These are phyloP conservation scores for Grosmannia clavigera DNA, from an alignment of 2,329 filamentous ascomycete genomes.

Conservation along the genomic window DNA sequence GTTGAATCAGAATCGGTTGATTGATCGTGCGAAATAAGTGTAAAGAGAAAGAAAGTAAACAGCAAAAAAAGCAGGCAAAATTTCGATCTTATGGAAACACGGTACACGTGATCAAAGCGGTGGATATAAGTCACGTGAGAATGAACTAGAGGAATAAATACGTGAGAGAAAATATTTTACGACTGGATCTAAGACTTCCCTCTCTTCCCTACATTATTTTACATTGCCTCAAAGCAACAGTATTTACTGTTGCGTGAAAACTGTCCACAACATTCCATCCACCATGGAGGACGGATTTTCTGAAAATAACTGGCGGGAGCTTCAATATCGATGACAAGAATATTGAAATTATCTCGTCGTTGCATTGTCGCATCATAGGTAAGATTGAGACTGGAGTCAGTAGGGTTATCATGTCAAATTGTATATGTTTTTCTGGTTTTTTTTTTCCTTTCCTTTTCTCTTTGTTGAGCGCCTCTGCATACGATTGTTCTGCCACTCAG, in stretches of 20 bases:
- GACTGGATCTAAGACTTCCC: neutral
- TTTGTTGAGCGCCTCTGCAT: neutral
- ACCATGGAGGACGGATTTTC: neutral
- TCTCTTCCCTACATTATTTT: neutral
- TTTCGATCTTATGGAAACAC: neutral
- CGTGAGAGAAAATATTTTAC: neutral
- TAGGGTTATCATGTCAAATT: neutral
- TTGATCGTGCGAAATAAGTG: conserved; percentile 45
- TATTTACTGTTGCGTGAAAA: neutral
- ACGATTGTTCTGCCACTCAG: too few species aligned
- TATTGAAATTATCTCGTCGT: neutral
- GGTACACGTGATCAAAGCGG: neutral
- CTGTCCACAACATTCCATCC: neutral
- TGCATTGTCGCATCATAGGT: neutral
- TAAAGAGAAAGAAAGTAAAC: conserved; percentile 18
- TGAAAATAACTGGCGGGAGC: neutral
- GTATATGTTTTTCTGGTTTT: neutral
- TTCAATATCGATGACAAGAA: neutral
- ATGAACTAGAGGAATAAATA: neutral
- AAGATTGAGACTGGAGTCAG: neutral
- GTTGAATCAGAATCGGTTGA: conserved; percentile 41
- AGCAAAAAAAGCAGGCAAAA: conserved; percentile 4
- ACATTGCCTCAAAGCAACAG: neutral
- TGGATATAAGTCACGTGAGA: neutral
- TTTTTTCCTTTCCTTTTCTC: neutral